Percentiles rank a stretch among this genome's conserved stretches.
Evolutionary conservation across 345 rosid species (phyloP).

Genomic region (Bruguiera gymnorhiza): DNA sequence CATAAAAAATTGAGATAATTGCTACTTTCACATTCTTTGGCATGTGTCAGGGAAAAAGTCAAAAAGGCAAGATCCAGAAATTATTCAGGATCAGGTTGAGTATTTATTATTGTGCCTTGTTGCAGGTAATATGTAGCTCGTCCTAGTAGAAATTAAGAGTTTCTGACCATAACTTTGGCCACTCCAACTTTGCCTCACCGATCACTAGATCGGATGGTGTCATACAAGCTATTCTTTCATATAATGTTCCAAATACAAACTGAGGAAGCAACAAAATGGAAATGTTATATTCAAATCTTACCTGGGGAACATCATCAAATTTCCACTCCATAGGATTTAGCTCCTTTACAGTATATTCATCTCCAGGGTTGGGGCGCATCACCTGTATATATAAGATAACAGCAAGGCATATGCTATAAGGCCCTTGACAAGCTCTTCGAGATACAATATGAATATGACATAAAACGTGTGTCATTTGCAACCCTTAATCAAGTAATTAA

Average conservation of each 20-base stretch:
- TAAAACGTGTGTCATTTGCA: not conserved
- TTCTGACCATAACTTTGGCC: not conserved
- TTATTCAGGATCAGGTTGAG: no score
- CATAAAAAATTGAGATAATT: no score
- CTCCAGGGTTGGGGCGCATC: conserved; percentile 72
- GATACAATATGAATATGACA: not conserved
- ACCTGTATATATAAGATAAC: conserved; percentile 40
- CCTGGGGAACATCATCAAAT: conserved; percentile 52
- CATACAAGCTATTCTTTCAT: not conserved
- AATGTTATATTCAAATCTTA: conserved; percentile 21
- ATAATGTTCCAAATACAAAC: not conserved
- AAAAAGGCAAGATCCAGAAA: no score
- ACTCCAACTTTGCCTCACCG: not conserved
- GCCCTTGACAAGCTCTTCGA: not conserved
- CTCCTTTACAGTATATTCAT: conserved; percentile 63
- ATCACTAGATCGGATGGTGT: not conserved
- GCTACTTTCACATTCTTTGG: no score
- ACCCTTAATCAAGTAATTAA: not conserved
- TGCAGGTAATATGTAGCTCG: no score
- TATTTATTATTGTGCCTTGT: no score
- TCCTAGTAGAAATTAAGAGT: no score
- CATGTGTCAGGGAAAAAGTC: no score
- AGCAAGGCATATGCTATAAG: not conserved
- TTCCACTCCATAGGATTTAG: conserved; percentile 72
- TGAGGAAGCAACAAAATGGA: not conserved